phyloP scores from a whole-genome alignment of 1,139 yeast genomes.

The Hyphopichia wangnamkhiaoensis region DNA sequence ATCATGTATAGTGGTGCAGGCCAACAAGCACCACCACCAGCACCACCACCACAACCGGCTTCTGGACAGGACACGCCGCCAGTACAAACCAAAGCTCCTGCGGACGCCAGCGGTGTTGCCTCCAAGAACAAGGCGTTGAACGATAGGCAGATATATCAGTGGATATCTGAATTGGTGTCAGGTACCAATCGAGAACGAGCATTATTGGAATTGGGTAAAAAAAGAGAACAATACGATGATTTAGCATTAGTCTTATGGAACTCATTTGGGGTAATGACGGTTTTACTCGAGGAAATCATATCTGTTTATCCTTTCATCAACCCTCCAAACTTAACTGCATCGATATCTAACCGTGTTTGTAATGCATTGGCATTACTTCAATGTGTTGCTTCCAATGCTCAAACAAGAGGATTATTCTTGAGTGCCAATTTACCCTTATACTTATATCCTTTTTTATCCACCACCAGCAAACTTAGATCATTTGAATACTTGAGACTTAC shows the following conservation, averaged over 20 bases:
- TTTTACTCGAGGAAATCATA: slow-evolving; percentile 83
- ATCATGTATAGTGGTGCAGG: slow-evolving; percentile 2
- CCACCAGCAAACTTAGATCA: slow-evolving; percentile 87
- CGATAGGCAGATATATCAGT: slow-evolving; percentile 83
- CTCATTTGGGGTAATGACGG: slow-evolving; percentile 95
- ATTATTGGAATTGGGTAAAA: slow-evolving; percentile 84
- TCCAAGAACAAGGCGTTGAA: slow-evolving; percentile 57
- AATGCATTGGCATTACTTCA: slow-evolving; percentile 92
- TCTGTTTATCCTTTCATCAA: slow-evolving; percentile 85
- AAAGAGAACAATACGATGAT: slow-evolving; percentile 92
- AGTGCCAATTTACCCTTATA: slow-evolving; percentile 92
- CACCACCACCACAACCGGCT: slow-evolving; percentile 1
- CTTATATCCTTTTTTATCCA: slow-evolving; percentile 88
- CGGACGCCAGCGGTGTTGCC: background rate
- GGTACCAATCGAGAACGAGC: slow-evolving; percentile 95
- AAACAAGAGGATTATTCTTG: slow-evolving; percentile 79
- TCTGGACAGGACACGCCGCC: slow-evolving; percentile 1
- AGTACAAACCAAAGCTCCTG: slow-evolving; percentile 1
- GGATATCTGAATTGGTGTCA: slow-evolving; percentile 87
- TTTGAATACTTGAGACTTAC: slow-evolving; percentile 92
- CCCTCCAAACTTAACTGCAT: slow-evolving; percentile 83
- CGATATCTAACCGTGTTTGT: slow-evolving; percentile 91
- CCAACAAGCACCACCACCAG: slow-evolving; percentile 2
- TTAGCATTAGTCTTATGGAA: slow-evolving; percentile 93
- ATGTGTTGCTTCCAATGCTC: slow-evolving; percentile 94